phyloP scores from a whole-genome alignment of 2,329 filamentous ascomycete species.

The Cryphonectria parasitica region DNA sequence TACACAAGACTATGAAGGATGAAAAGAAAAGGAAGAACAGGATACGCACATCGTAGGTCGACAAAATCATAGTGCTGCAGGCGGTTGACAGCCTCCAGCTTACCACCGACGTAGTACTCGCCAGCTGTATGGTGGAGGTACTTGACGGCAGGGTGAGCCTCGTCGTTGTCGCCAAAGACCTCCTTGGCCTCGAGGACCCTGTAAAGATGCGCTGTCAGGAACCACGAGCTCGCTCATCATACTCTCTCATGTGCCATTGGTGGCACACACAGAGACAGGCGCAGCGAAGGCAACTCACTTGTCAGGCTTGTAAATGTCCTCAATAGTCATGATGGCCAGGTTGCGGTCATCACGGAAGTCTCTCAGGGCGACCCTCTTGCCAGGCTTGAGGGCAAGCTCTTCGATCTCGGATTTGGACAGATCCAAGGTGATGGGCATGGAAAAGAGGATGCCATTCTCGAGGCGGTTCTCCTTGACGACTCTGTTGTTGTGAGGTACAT shows the following conservation, averaged over 20 bases:
- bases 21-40: neutral
- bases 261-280: neutral
- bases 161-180: slow-evolving; percentile 84
- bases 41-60: slow-evolving; percentile 79
- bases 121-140: slow-evolving; percentile 81
- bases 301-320: slow-evolving; percentile 94
- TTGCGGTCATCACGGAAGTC: slow-evolving; percentile 97
- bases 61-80: slow-evolving; percentile 99
- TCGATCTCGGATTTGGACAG: slow-evolving; percentile 76
- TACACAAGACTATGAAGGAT: neutral
- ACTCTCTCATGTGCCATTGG: too few species aligned
- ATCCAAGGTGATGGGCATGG: slow-evolving; percentile 96
- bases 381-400: slow-evolving; percentile 74
- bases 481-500: slow-evolving; percentile 47
- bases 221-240: neutral
- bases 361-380: slow-evolving; percentile 82
- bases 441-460: slow-evolving; percentile 86
- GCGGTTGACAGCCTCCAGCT: slow-evolving; percentile 92
- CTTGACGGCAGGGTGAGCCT: slow-evolving; percentile 89
- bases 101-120: slow-evolving; percentile 94
- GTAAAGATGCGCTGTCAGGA: slow-evolving; percentile 19
- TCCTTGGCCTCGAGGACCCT: slow-evolving; percentile 88
- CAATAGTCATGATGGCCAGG: slow-evolving; percentile 91
- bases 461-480: slow-evolving; percentile 90
- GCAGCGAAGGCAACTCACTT: slow-evolving; percentile 64